Conservation (phyloP, 495 filamentous ascomycete species). For the Aspergillus indologenus region DNA sequence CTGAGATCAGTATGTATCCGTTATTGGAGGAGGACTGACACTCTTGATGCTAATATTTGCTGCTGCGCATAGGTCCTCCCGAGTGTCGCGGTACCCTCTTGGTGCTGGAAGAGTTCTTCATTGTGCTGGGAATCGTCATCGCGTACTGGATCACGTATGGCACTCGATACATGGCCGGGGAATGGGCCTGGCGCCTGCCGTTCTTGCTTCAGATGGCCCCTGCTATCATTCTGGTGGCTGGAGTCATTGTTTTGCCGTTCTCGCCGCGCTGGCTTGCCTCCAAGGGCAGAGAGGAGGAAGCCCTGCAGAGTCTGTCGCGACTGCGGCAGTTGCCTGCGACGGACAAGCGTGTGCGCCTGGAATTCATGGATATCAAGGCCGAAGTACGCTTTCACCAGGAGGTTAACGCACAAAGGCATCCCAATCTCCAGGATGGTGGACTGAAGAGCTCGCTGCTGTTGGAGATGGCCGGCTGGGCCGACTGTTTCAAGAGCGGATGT, state of each 20-base stretch:
- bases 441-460: constrained; percentile 31
- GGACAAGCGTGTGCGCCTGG: constrained; percentile 45
- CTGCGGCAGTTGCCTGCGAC: constrained; percentile 42
- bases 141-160: constrained; percentile 59
- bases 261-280: constrained; percentile 54
- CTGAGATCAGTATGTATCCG: constrained; percentile 45
- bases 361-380: constrained; percentile 50
- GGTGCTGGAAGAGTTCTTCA: constrained; percentile 54
- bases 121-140: constrained; percentile 54
- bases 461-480: constrained; percentile 46
- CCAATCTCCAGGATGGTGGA: constrained; percentile 36
- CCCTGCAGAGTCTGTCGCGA: constrained; percentile 41
- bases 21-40: constrained; percentile 8
- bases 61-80: constrained; percentile 37
- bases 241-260: constrained; percentile 49
- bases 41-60: neutral
- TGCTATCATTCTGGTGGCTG: constrained; percentile 41
- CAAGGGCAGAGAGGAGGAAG: constrained; percentile 47
- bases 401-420: constrained; percentile 44
- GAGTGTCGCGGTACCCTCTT: constrained; percentile 52
- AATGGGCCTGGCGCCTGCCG: constrained; percentile 51
- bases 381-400: constrained; percentile 50
- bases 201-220: constrained; percentile 52
- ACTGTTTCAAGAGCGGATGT: constrained; percentile 49
- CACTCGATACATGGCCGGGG: constrained; percentile 48